Evolutionary conservation across 2,329 filamentous ascomycete species (phyloP), one percentile per base, ranked within the genome.

Genomic region (Fusarium sp.): DNA sequence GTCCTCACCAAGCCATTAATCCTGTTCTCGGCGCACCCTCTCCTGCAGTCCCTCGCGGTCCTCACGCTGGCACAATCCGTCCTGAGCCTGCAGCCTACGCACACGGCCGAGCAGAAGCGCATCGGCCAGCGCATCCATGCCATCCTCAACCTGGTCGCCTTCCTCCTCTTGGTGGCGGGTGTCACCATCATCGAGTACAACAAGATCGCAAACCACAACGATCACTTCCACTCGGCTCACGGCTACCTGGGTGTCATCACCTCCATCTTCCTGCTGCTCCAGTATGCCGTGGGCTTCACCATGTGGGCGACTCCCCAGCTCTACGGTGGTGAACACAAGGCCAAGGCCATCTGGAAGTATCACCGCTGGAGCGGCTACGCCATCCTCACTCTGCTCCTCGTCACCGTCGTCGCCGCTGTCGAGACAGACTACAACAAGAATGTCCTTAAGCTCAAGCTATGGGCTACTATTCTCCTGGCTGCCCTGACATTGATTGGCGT

Each of bases 311-410:
- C 87, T 3, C 94, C 94, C 0, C 76, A 77, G 0, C 74, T 97
- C 1, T 96, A 95, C 74, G 94, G 94, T 5, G 89, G 92, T 61
- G 89, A 90, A 68, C 89, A 92, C 25, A 89, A 89, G 3, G 95
- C 93, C 18, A 96, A 94, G 85, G 84, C 84, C 23, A 79, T 97
- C 42, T 98, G 95, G 85, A 97, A 97, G 81, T 97, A 94, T 75
- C 96, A 98, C 79, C 88, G 95, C 29, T 81, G 86, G 58, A 86
- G 84, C 20, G 96, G 95, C 2, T 98, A 99, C 77, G 70, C 88
- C 7, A 82, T 94, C 63, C 81, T 95, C 58, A 75, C 90, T 55
- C 74, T 96, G 73, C 84, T 95, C 67, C 80, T 97, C 67, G 88
- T 87, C 9, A 96, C 94, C 0, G 86, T 97, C 38, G 82, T 86